Percentiles rank a stretch among this genome's conserved stretches.
Evolutionary conservation across 1,284 basidiomycete genomes (phyloP).

Genomic region (Austroboletus niveus): DNA sequence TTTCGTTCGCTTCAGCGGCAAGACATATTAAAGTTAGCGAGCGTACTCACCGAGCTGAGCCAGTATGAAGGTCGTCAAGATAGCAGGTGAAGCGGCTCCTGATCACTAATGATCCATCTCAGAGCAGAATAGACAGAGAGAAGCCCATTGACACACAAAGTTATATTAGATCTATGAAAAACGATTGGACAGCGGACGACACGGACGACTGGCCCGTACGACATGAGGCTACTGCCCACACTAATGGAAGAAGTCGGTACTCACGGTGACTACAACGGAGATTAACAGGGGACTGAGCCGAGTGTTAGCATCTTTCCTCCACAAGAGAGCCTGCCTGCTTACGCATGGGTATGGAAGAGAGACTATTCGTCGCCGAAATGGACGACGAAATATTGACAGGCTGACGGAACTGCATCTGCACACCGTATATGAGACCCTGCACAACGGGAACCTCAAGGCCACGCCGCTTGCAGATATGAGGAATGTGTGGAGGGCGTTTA

Average conservation of each 20-base stretch:
- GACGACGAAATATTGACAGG: conserved; percentile 25
- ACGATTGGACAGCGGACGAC: conserved; percentile 23
- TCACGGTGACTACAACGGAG: conserved; percentile 24
- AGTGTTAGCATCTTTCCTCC: conserved; percentile 5
- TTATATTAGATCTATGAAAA: conserved; percentile 30
- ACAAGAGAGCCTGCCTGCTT: conserved; percentile 9
- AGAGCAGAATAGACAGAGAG: neutral
- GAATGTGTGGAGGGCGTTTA: conserved; percentile 19
- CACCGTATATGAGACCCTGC: neutral
- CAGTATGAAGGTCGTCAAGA: conserved; percentile 20
- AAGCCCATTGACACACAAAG: conserved; percentile 11
- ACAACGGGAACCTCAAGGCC: neutral
- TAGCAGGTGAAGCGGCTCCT: conserved; percentile 11
- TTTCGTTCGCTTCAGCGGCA: conserved; percentile 4
- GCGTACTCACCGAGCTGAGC: conserved; percentile 17
- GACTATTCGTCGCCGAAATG: conserved; percentile 22
- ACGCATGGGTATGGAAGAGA: conserved; percentile 20
- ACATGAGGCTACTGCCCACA: conserved; percentile 11
- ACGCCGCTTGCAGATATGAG: conserved; percentile 22
- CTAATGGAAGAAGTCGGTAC: neutral
- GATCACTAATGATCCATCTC: conserved; percentile 10
- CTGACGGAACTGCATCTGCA: conserved; percentile 10
- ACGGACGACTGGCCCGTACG: conserved; percentile 14
- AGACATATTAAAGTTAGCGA: neutral
- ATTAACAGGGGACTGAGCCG: conserved; percentile 20